These are phyloP conservation scores for Candida maesae DNA, from an alignment of 805 yeast genomes.

Conservation along the genomic window DNA sequence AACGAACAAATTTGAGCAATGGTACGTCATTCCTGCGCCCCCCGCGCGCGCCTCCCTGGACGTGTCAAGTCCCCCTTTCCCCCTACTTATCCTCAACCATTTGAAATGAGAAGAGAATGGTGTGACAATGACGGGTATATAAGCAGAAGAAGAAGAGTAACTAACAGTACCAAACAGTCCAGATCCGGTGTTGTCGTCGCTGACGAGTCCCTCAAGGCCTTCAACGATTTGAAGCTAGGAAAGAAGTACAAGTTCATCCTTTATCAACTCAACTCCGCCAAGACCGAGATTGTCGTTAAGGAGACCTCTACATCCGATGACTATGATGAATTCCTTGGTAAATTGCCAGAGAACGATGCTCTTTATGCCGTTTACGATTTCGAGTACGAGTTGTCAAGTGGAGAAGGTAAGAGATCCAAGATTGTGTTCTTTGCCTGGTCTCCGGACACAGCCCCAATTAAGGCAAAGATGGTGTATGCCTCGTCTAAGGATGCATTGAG, in stretches of 20 bases:
- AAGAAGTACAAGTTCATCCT: conserved; percentile 82
- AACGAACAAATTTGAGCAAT: neutral
- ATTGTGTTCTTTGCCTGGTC: conserved; percentile 83
- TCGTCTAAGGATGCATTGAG: conserved; percentile 97
- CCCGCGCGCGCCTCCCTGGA: too few species aligned
- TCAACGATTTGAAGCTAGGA: conserved; percentile 94
- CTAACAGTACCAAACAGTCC: conserved; percentile 6
- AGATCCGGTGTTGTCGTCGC: conserved; percentile 65
- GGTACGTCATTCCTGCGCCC: too few species aligned
- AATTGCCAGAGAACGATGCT: conserved; percentile 94
- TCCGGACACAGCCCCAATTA: conserved; percentile 95
- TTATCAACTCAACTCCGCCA: conserved; percentile 74
- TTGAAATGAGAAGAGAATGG: too few species aligned
- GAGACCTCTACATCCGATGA: conserved; percentile 70
- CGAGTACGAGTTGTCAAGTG: conserved; percentile 84
- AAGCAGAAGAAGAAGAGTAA: neutral
- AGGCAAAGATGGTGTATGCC: conserved; percentile 97
- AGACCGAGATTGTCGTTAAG: conserved; percentile 89
- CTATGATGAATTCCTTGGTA: conserved; percentile 83
- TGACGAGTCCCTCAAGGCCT: conserved; percentile 89
- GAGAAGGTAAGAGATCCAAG: conserved; percentile 91
- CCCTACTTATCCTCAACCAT: too few species aligned
- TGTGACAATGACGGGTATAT: neutral
- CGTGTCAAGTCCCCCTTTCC: too few species aligned
- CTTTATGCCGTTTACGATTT: conserved; percentile 96